Percentiles rank a stretch among this genome's conserved stretches.
phyloP scores from a whole-genome alignment of 1,284 basidiomycete genomes.

The Fomitopsis pinicola region DNA sequence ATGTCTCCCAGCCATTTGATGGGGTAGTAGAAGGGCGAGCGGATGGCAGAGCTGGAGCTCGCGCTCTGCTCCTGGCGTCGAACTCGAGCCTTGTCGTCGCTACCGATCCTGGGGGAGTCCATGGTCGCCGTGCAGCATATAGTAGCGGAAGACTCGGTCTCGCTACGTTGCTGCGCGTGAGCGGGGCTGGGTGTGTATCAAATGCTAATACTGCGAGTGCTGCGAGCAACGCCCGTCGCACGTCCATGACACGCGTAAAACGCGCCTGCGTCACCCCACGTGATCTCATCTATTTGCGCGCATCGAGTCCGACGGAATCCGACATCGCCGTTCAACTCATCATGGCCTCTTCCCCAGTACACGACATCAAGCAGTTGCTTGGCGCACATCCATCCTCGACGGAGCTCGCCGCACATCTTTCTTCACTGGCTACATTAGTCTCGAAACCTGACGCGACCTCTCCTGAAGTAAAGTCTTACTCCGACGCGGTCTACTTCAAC shows the following conservation, averaged over 20 bases:
- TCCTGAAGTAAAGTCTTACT: slow-evolving; percentile 74
- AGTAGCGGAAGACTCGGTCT: not conserved
- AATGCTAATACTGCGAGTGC: not conserved
- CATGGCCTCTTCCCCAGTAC: slow-evolving; percentile 3
- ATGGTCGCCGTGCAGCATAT: not conserved
- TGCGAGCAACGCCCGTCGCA: not conserved
- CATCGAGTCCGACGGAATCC: not conserved
- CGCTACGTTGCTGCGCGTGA: not conserved
- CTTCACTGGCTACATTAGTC: slow-evolving; percentile 29
- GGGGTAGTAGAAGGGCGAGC: slow-evolving; percentile 22
- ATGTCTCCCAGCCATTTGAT: slow-evolving; percentile 21
- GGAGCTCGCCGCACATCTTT: slow-evolving; percentile 40
- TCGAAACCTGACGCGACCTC: slow-evolving; percentile 16
- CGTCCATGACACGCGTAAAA: not conserved
- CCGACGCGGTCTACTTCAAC: slow-evolving; percentile 83
- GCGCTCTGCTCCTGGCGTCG: slow-evolving; percentile 13
- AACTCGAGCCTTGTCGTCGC: slow-evolving; percentile 13
- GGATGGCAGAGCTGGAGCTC: slow-evolving; percentile 15
- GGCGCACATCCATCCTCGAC: slow-evolving; percentile 41
- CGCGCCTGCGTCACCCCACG: not conserved
- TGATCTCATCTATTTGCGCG: not conserved
- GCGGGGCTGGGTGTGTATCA: not conserved
- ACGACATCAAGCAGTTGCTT: slow-evolving; percentile 36
- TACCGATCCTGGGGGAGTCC: not conserved
- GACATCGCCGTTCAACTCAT: not conserved